Evolutionary conservation across 2,329 filamentous ascomycete species (phyloP), one percentile per base, ranked within the genome.

Genomic region (Dactylellina haptotyla): DNA sequence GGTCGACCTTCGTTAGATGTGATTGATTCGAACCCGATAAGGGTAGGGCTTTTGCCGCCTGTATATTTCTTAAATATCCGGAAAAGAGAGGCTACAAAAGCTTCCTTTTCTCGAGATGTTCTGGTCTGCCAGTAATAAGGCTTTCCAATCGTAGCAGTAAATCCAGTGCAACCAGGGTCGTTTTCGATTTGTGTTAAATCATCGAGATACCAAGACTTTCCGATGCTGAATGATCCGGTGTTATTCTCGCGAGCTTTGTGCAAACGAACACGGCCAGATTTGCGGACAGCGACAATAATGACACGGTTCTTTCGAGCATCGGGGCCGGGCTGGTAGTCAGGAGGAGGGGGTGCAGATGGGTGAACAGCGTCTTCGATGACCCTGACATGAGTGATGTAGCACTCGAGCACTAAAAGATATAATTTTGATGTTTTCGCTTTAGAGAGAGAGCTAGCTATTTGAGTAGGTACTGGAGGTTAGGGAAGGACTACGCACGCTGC

Each of bases 1-100:
- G 67, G 67, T 18, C 67, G 51, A 14, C 67, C 67, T 50, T 72
- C 67, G 16, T 53, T 46, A 8, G 67, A 50, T 10, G 53, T 72
- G 39, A 72, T 72, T 4, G 51, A 85, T 77, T 94, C 91, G 80
- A 99, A 98, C 5, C 94, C 94, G 63, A 87, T 83, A 57, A 99
- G 84, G 69, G 90, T 87, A 1, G 95, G 95, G 30, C 88, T 82
- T 78, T 89, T 90, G 10, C 94, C 94, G 26, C 92, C 91, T 0
- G 95, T 98, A 80, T 98, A 99, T 82, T 98, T 99, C 78, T 89
- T 89, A 80, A 91, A 99, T 76, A 99, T 97, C 82, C 98, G 99
- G 79, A 98, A 88, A 77, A 98, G 83, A 81, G 93, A 97, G 32
- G 91, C 93, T 78, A 99, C 95, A 81, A 99, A 99, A 82, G 98